Evolutionary conservation across 139 green algal genomes (phyloP), one percentile per base, ranked within the genome.

Genomic region (Chlamydomonas schloesseri): DNA sequence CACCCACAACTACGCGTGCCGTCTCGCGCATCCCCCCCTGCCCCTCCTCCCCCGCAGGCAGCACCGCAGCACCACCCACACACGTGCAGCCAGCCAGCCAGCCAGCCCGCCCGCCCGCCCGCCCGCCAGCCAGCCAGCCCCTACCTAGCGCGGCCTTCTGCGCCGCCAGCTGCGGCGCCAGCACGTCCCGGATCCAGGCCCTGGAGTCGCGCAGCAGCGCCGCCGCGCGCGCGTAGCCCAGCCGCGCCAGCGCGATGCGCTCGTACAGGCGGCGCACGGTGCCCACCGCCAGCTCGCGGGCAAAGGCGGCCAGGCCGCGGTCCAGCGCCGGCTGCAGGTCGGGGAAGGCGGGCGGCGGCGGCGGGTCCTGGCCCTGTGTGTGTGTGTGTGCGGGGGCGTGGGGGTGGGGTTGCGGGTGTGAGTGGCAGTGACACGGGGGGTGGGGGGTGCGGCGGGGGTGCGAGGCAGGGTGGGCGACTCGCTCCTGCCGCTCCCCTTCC

Each of bases 131-230:
- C n/a, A n/a, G n/a, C n/a, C n/a, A n/a, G n/a, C n/a, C n/a, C n/a
- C n/a, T n/a, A n/a, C n/a, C n/a, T n/a, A n/a, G n/a, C n/a, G n/a
- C n/a, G 6, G 42, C 42, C 42, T 50, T 50, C 42, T 50, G 42
- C 42, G 42, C 42, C 42, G 55, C 55, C 20, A 28, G 55, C 55
- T 2, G 20, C 55, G 55, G 55, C 21, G 55, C 46, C 24, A 81
- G 57, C 70, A 89, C 88, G 67, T 91, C 64, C 3, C 53, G 46
- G 33, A 91, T 87, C 88, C 88, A 91, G 33, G 29, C 14, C 70
- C 67, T 71, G 31, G 46, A 42, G 76, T 91, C 84, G 28, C 88
- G 76, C 64, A 91, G 71, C 31, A 91, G 53, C 8, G 65, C n/a
- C 37, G 73, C 71, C 24, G n/a, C n/a, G n/a, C 64, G 85, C 74